Base-by-base conservation (phyloP, 1,139 yeast genomes). In the Lodderomyces jiufengensis region DNA sequence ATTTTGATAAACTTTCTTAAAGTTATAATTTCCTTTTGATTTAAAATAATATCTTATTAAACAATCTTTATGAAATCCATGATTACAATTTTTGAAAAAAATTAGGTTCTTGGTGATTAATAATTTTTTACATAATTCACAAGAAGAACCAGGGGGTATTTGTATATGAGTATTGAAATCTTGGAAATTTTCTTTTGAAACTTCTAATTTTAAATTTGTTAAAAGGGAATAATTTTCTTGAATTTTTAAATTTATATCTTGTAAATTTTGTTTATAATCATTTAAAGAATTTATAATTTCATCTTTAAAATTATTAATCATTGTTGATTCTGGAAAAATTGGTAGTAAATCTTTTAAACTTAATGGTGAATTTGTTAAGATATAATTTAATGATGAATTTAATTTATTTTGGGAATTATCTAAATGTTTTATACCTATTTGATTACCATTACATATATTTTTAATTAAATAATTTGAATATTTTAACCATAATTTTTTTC, bases 31-130 rank as follows among this genome's bases (percentile, higher is more conserved):
- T 25, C 81, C 78, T 9, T 84, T 79, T 59, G 59, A 63, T 37
- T 71, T 67, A 37, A 82, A 55, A 28, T 83, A 73, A 26, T 63
- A 63, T 39, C 78, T 74, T 4, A 84, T 74, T 20, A 88, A 59
- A 59, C 98, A 94, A 51, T 88, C 96, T 39, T 82, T 81, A 55
- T 94, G 98, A 63, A 85, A 84, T 6, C 86, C 79, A 58, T 92
- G 98, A 42, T 78, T 84, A 53, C 98, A 92, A 40, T 65, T 69
- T 0, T 97, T 96, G 53, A 88, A 92, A 9, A 83, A 78, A 34
- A 84, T 71, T 51, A 88, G 90, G 49, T 82, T 81, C 40, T 90
- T 76, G 4, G 80, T 74, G 3, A 87, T 73, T 32, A 92, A 63
- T 5, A 94, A 72, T 46, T 73, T 73, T 12, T 70, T 61, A 59